A percentile compares a stretch with the other conserved stretches of the same genome.
phyloP scores from a whole-genome alignment of 2,329 filamentous ascomycete genomes.

The Ophiostoma ulmi region DNA sequence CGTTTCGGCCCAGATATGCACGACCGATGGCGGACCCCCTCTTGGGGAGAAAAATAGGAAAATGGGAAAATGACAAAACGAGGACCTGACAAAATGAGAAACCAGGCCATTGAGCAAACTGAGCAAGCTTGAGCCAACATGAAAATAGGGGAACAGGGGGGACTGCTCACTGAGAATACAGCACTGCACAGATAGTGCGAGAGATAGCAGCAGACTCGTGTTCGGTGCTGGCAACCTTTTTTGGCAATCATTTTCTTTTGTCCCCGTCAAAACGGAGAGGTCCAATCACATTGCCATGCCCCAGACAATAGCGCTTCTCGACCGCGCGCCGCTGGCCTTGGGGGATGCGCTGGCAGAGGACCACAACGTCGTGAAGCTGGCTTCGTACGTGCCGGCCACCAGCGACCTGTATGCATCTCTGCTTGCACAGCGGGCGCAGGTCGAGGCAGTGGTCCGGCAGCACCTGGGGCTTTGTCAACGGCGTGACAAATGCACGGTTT shows the following conservation, averaged over 20 bases:
- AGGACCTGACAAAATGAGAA: not conserved
- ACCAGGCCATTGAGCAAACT: not conserved
- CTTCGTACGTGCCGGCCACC: conserved; percentile 13
- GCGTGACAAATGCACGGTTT: conserved; percentile 11
- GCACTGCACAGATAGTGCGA: not conserved
- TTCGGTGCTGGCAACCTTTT: conserved; percentile 9
- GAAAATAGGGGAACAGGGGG: not conserved
- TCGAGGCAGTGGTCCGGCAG: conserved; percentile 13
- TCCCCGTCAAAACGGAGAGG: not conserved
- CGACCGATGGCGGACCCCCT: conserved; percentile 8
- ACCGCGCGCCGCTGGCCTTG: conserved; percentile 7
- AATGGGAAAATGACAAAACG: not conserved
- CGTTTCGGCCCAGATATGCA: conserved; percentile 7
- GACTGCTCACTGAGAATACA: not conserved
- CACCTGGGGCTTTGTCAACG: conserved; percentile 3
- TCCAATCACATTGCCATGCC: not conserved
- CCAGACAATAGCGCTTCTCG: conserved; percentile 15
- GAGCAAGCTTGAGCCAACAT: not conserved
- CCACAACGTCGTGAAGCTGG: conserved; percentile 9
- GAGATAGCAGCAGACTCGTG: not conserved
- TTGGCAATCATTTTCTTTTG: not conserved
- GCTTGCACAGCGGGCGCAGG: conserved; percentile 4
- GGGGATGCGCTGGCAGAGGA: conserved; percentile 5
- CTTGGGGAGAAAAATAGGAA: conserved; percentile 12
- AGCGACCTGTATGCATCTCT: conserved; percentile 6